Evolutionary conservation across 163 green algal genomes (phyloP).

Genomic region (Chlorella variabilis): DNA sequence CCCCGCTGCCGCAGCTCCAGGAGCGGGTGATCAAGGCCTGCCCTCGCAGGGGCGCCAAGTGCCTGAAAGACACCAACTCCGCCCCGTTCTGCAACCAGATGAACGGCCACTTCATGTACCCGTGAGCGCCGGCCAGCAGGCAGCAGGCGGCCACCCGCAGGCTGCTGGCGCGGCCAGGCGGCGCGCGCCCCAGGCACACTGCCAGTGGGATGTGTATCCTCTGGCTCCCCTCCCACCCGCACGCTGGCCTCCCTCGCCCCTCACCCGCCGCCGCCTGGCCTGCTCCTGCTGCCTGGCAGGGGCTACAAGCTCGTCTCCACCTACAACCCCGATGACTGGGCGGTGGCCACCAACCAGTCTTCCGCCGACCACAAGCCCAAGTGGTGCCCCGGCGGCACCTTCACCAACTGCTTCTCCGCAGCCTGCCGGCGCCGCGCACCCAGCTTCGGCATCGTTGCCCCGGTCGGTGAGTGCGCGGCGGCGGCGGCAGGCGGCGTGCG

Average conservation of each 20-base stretch:
- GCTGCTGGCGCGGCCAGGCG: background rate
- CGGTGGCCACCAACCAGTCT: background rate
- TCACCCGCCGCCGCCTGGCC: no score
- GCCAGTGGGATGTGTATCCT: background rate
- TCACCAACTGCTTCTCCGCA: slow-evolving; percentile 24
- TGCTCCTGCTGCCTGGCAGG: background rate
- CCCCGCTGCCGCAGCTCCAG: background rate
- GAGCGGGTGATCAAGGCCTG: background rate
- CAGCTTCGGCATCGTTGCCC: background rate
- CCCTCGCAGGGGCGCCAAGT: background rate
- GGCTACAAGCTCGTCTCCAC: slow-evolving; percentile 7
- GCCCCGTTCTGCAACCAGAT: slow-evolving; percentile 1
- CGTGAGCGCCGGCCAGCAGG: background rate
- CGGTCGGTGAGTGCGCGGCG: background rate
- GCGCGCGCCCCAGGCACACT: background rate
- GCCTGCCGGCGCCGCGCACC: background rate
- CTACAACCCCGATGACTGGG: background rate
- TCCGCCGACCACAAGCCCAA: background rate
- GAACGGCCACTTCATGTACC: slow-evolving; percentile 12
- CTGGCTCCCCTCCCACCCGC: background rate
- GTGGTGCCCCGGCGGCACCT: background rate
- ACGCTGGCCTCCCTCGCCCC: background rate
- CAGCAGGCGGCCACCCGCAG: background rate
- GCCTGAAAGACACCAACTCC: background rate
- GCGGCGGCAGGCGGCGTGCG: no score